Percentiles rank a stretch among this genome's conserved stretches.
Conservation (phyloP, 129 eudicot species). For the Flaveria bidentis region DNA sequence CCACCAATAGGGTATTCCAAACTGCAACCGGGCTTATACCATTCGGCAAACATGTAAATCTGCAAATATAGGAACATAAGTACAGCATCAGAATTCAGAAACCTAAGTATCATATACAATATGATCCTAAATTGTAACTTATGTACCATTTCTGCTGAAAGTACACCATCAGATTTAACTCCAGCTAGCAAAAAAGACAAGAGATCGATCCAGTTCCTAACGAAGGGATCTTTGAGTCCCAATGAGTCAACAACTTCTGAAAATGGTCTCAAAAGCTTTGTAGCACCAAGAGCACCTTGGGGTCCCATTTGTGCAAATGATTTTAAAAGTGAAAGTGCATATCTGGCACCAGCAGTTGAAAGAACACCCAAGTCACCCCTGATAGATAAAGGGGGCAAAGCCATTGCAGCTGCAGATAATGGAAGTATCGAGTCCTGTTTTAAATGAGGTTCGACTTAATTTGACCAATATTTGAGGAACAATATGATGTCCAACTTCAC, state of each 20-base stretch:
- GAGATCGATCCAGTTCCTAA: constrained; percentile 94
- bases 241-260: constrained; percentile 74
- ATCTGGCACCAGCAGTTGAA: constrained; percentile 87
- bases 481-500: not conserved
- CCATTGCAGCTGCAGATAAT: constrained; percentile 95
- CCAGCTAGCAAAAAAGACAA: constrained; percentile 93
- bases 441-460: not conserved
- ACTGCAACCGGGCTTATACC: constrained; percentile 94
- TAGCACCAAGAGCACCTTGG: constrained; percentile 89
- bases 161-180: constrained; percentile 94
- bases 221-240: constrained; percentile 84
- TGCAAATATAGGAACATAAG: constrained; percentile 37
- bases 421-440: constrained; percentile 92
- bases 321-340: constrained; percentile 75
- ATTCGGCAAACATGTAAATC: constrained; percentile 97
- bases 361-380: constrained; percentile 92
- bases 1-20: constrained; percentile 92
- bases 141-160: constrained; percentile 97
- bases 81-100: not conserved
- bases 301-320: constrained; percentile 98
- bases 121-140: not conserved
- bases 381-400: constrained; percentile 89
- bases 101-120: not conserved
- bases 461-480: constrained; percentile 1
- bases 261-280: constrained; percentile 86